phyloP scores from a whole-genome alignment of 164 flowering plant genomes.

The Vitis cinerea region DNA sequence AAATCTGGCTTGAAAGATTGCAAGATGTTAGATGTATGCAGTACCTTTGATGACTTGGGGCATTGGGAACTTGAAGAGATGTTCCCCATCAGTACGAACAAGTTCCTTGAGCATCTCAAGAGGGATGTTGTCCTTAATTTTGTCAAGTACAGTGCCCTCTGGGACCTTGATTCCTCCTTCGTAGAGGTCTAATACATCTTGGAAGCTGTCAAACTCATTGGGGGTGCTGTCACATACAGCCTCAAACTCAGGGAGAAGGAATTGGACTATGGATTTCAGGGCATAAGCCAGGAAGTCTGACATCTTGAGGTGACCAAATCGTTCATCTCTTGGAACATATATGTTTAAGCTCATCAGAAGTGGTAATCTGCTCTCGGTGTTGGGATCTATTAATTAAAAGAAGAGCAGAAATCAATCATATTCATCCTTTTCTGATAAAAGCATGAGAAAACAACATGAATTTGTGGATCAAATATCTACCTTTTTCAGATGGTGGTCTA shows the following conservation, averaged over 20 bases:
- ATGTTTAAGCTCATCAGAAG: conserved; percentile 32
- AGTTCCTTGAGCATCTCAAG: conserved; percentile 49
- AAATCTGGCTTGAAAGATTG: background rate
- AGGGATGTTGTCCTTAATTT: conserved; percentile 38
- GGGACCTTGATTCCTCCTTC: conserved; percentile 43
- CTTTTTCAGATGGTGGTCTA: conserved; percentile 47
- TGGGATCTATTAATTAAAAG: conserved; percentile 34
- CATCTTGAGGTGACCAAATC: conserved; percentile 53
- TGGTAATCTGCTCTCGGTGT: conserved; percentile 43
- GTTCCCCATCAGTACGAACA: conserved; percentile 43
- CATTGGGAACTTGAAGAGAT: conserved; percentile 46
- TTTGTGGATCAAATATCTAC: conserved; percentile 20
- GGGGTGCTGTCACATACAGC: conserved; percentile 42
- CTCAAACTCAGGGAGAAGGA: conserved; percentile 49
- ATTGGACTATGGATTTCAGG: conserved; percentile 47
- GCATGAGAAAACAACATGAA: no score
- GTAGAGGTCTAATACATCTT: conserved; percentile 47
- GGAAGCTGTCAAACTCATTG: conserved; percentile 46
- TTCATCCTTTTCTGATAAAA: no score
- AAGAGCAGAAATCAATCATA: no score
- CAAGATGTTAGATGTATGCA: background rate
- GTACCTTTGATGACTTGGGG: conserved; percentile 80
- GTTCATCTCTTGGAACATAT: conserved; percentile 64
- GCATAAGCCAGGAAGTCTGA: conserved; percentile 48
- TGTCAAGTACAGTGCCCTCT: conserved; percentile 21